phyloP scores from a whole-genome alignment of 192 early-diverging fungal species.

The Umbelopsis isabellina region DNA sequence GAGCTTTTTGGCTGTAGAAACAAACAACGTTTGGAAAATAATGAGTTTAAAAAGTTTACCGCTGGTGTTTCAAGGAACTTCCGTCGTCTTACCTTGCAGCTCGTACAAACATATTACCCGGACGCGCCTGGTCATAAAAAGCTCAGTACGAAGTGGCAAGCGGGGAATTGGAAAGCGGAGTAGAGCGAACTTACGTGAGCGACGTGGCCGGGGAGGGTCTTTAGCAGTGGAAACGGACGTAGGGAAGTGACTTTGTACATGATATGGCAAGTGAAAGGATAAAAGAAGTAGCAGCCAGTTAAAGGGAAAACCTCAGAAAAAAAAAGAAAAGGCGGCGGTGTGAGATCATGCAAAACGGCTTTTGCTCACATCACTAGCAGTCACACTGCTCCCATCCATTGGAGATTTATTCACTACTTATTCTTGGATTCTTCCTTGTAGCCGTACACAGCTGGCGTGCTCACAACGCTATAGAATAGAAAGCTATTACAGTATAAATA shows the following conservation, averaged over 20 bases:
- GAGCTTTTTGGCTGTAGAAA: conserved; percentile 25
- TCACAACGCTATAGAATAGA: too few species aligned
- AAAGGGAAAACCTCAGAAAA: neutral
- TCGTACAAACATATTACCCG: conserved; percentile 3
- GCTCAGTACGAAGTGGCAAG: neutral
- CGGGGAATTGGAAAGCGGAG: neutral
- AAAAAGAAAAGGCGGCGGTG: neutral
- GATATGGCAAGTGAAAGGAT: conserved; percentile 5
- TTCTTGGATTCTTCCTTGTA: too few species aligned
- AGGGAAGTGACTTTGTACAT: conserved; percentile 8
- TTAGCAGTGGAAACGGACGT: neutral
- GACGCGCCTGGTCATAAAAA: conserved; percentile 15
- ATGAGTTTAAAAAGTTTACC: too few species aligned
- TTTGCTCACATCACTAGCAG: too few species aligned
- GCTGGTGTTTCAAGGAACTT: too few species aligned
- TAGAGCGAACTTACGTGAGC: neutral
- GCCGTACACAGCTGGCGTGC: too few species aligned
- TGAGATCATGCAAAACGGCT: conserved; percentile 2
- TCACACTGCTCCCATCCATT: too few species aligned
- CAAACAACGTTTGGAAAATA: neutral
- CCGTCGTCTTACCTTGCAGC: neutral
- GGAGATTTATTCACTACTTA: too few species aligned
- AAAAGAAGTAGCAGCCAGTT: neutral
- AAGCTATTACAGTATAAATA: too few species aligned
- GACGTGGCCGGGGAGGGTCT: neutral